Evolutionary conservation across 192 early-diverging fungal genomes (phyloP).

Genomic region (Gigaspora rosea): DNA sequence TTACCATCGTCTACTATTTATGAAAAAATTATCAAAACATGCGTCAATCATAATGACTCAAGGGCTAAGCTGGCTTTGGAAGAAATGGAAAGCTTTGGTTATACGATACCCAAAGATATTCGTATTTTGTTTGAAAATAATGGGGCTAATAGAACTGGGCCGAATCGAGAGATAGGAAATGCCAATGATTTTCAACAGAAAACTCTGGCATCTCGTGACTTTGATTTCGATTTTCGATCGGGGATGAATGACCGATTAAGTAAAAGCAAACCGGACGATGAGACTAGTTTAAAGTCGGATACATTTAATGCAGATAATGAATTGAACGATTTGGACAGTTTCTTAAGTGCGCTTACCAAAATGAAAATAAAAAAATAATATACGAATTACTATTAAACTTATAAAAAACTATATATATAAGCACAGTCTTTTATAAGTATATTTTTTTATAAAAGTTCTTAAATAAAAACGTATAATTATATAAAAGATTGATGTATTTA

Average conservation of each 20-base stretch:
- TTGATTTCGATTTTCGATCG: too few relatives aligned
- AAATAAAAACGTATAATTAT: too few relatives aligned
- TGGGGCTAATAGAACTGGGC: neutral
- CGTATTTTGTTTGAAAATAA: neutral
- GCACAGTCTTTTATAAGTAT: too few relatives aligned
- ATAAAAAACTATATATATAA: too few relatives aligned
- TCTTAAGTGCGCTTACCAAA: neutral
- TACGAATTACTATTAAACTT: neutral
- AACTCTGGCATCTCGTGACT: too few relatives aligned
- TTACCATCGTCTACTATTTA: slow-evolving; percentile 57
- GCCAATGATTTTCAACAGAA: too few relatives aligned
- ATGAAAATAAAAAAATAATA: neutral
- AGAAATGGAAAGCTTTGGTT: slow-evolving; percentile 67
- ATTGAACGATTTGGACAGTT: neutral
- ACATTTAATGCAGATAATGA: neutral
- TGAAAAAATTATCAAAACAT: slow-evolving; percentile 53
- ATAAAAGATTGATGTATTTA: too few relatives aligned
- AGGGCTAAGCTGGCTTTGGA: slow-evolving; percentile 58
- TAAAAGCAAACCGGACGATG: too few relatives aligned
- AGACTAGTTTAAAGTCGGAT: too few relatives aligned
- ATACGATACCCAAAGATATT: slow-evolving; percentile 21
- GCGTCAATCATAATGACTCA: slow-evolving; percentile 61
- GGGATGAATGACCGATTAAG: too few relatives aligned
- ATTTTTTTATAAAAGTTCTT: too few relatives aligned
- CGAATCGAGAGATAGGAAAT: neutral